phyloP scores from a whole-genome alignment of 1,284 basidiomycete species.

The Pascua sp. region DNA sequence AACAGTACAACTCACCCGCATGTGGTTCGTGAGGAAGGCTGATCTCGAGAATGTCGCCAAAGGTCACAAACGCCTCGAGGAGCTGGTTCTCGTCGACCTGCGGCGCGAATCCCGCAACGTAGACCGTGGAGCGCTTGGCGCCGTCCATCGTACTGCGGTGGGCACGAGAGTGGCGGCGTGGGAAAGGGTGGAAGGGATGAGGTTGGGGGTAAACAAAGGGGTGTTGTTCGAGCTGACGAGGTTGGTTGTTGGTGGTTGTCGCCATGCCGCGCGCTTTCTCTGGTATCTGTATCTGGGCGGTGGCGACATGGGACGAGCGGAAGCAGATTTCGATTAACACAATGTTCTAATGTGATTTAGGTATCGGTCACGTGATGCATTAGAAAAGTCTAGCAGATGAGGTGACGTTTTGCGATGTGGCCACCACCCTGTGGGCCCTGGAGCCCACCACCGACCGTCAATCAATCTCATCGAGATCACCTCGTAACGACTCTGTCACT shows the following conservation, averaged over 20 bases:
- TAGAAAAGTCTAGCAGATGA: no score
- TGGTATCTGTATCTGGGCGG: no score
- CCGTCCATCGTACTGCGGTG: conserved; percentile 1
- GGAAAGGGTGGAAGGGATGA: neutral
- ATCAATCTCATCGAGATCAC: no score
- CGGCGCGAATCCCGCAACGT: conserved; percentile 41
- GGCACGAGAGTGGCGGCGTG: neutral
- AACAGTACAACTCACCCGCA: conserved; percentile 34
- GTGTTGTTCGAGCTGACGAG: neutral
- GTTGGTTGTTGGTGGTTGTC: neutral
- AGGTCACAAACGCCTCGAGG: conserved; percentile 47
- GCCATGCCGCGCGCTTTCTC: no score
- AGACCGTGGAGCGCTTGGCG: conserved; percentile 39
- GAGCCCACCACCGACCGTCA: no score
- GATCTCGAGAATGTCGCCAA: conserved; percentile 50
- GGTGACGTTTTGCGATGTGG: no score
- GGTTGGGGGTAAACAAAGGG: neutral
- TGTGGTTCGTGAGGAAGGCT: conserved; percentile 41
- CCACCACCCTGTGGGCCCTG: no score
- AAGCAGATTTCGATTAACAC: no score
- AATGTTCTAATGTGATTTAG: no score
- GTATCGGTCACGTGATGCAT: no score
- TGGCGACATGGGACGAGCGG: no score
- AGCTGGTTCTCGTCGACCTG: conserved; percentile 46
- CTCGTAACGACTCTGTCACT: neutral